Evolutionary conservation across 305 asterid species (phyloP), one percentile per base, ranked within the genome.

Genomic region (Lippia alba): DNA sequence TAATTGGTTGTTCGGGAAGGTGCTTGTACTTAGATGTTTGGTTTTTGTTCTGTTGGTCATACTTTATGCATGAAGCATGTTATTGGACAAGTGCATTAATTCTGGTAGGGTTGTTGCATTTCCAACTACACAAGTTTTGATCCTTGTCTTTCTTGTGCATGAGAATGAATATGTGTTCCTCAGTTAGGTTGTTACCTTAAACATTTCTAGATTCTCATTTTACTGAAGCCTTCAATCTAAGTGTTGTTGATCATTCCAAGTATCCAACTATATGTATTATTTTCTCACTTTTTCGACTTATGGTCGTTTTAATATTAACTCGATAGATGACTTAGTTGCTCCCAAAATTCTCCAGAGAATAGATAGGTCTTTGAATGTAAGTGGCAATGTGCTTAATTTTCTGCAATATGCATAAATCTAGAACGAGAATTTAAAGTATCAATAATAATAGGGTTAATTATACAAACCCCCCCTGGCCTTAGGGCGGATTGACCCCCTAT

Each of bases 331-430:
- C 56, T 91, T 84, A 94, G 96, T 94, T 82, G 84, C 94, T 58
- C 99, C 99, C 49, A 94, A 94, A 82, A 87, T 94, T 66, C 82
- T 97, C 64, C 89, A 87, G 70, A 87, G 95, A 85, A 86, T 94
- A 96, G 99, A 94, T 75, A 91, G 74, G 77, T 94, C n/a, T n/a
- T n/a, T n/a, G n/a, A n/a, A n/a, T n/a, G n/a, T n/a, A n/a, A n/a
- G n/a, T n/a, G n/a, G n/a, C n/a, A n/a, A n/a, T n/a, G n/a, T n/a
- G n/a, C n/a, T n/a, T n/a, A n/a, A n/a, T n/a, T n/a, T n/a, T n/a
- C n/a, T n/a, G n/a, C n/a, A n/a, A n/a, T n/a, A n/a, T n/a, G n/a
- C n/a, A n/a, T n/a, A n/a, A n/a, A n/a, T n/a, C n/a, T n/a, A n/a
- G n/a, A n/a, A n/a, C n/a, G n/a, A n/a, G n/a, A n/a, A n/a, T n/a